These are phyloP conservation scores for Euphorbia pulcherrima DNA, from an alignment of 345 rosid genomes.

Conservation along the genomic window DNA sequence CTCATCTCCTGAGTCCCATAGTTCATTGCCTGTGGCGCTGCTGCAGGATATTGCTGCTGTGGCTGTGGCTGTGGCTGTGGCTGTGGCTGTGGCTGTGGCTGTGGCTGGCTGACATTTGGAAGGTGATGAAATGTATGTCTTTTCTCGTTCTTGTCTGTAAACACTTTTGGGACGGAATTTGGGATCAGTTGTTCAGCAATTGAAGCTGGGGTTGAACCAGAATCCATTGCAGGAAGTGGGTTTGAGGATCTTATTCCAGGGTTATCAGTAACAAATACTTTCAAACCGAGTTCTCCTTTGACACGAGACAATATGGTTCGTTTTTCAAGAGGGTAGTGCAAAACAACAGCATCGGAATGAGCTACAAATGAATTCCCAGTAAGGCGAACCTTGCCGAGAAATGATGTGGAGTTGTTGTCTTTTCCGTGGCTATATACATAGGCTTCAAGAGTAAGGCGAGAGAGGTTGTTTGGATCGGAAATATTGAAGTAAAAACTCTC, in stretches of 20 bases:
- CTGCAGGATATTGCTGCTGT: conserved; percentile 22
- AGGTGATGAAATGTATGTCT: conserved; percentile 44
- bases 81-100: conserved; percentile 25
- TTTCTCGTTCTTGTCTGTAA: conserved; percentile 28
- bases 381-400: conserved; percentile 67
- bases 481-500: conserved; percentile 81
- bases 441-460: conserved; percentile 60
- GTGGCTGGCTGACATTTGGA: conserved; percentile 35
- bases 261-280: conserved; percentile 65
- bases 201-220: conserved; percentile 28
- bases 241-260: conserved; percentile 48
- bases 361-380: conserved; percentile 75
- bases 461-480: conserved; percentile 54
- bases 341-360: conserved; percentile 61
- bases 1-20: conserved; percentile 46
- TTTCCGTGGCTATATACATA: conserved; percentile 42
- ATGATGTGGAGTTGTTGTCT: conserved; percentile 41
- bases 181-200: conserved; percentile 21
- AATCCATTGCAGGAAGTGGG: conserved; percentile 45
- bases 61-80: conserved; percentile 21
- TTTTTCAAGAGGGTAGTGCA: conserved; percentile 82
- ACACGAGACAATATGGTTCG: conserved; percentile 46
- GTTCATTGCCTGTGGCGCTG: conserved; percentile 30
- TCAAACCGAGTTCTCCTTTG: conserved; percentile 74
- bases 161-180: conserved; percentile 9